Evolutionary conservation across 257 asterid species (phyloP), one percentile per base, ranked within the genome.

Genomic region (Solanum stenotomum): DNA sequence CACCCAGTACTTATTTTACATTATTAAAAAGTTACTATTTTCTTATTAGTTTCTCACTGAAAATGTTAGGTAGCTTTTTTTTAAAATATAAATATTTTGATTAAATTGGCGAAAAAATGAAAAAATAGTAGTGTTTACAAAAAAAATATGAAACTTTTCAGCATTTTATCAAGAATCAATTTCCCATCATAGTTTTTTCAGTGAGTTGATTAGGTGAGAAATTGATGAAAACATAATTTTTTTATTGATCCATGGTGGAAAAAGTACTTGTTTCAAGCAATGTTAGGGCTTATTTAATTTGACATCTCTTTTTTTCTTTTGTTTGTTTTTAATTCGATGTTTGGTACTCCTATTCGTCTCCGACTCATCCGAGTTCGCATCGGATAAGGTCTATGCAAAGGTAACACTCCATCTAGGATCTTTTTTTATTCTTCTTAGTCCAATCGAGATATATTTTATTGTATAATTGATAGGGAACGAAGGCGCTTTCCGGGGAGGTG

Each of bases 161-260:
- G 20, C 0, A 56, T 56, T 56, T 56, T 0, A 52, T 52, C 23
- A 18, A 52, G 23, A 52, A 52, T 16, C 20, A 6, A 8, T 56
- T 56, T 56, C 2, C 27, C 3, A 9, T 61, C 70, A 61, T 23
- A n/a, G 0, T 63, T 63, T 63, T 23, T 63, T 1, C 7, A 63
- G 1, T 23, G 71, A 63, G 15, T n/a, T 63, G 14, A 2, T 10
- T 63, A 0, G 6, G 7, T 23, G 14, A 63, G 14, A 23, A 18
- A 61, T 22, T 3, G 6, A 61, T 61, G 1, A 9, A 23, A 23
- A 22, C 31, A 61, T 61, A 61, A 61, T 0, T 8, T 63, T 23
- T 0, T 0, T 22, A 63, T 0, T 10, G 15, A 23, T 63, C 2
- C 3, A 23, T 5, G 0, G 0, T 23, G 3, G 70, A 2, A n/a